A percentile compares a stretch with the other conserved stretches of the same genome.
Conservation (phyloP, 768 basidiomycete species). For the Tricholoma sp. region DNA sequence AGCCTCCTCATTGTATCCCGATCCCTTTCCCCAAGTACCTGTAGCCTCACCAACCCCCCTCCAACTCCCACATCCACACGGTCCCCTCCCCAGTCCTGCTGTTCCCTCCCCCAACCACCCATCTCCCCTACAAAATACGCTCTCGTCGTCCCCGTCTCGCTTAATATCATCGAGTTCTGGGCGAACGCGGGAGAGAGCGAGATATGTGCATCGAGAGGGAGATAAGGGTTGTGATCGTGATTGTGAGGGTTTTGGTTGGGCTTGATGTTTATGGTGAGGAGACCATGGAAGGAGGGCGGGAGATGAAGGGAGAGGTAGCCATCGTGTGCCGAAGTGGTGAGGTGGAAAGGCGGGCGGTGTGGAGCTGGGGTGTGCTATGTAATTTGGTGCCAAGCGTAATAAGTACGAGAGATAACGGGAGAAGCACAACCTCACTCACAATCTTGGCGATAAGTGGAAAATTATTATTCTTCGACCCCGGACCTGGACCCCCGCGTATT, state of each 20-base stretch:
- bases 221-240: neutral
- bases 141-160: constrained; percentile 26
- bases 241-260: too few relatives aligned
- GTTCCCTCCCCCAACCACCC: constrained; percentile 16
- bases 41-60: constrained; percentile 20
- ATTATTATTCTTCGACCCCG: constrained; percentile 11
- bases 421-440: constrained; percentile 17
- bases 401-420: neutral
- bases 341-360: constrained; percentile 29
- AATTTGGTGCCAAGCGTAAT: neutral
- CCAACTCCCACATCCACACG: constrained; percentile 18
- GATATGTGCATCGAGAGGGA: constrained; percentile 32
- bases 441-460: constrained; percentile 35
- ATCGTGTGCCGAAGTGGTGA: constrained; percentile 24
- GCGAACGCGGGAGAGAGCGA: constrained; percentile 26
- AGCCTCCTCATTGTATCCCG: constrained; percentile 18
- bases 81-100: constrained; percentile 23
- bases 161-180: constrained; percentile 26
- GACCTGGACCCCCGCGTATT: constrained; percentile 19
- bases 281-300: constrained; percentile 39
- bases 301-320: constrained; percentile 31
- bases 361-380: constrained; percentile 32
- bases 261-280: constrained; percentile 30
- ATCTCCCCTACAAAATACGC: constrained; percentile 33
- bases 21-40: constrained; percentile 17